Evolutionary conservation across 352 stramenopile species (phyloP).

Genomic region (Halophytophthora polymorphica): DNA sequence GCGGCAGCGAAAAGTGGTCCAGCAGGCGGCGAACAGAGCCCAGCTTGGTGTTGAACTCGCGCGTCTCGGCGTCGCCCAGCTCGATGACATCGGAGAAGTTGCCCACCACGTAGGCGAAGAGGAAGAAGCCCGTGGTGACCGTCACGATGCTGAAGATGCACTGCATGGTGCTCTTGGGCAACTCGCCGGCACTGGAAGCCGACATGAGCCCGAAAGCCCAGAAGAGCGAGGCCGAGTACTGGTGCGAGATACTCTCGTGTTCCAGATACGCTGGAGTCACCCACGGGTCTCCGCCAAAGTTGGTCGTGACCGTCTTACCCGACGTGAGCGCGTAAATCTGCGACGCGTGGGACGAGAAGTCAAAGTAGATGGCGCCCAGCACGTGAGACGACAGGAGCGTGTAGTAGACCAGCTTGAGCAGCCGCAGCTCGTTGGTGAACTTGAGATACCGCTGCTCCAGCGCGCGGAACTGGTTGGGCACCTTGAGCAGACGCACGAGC

Average conservation of each 20-base stretch:
- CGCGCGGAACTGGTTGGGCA: slow-evolving; percentile 22
- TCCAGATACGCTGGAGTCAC: slow-evolving; percentile 26
- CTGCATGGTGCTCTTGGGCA: slow-evolving; percentile 37
- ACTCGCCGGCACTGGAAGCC: slow-evolving; percentile 35
- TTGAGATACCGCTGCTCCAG: slow-evolving; percentile 43
- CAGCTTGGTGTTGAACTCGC: slow-evolving; percentile 48
- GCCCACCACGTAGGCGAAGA: slow-evolving; percentile 60
- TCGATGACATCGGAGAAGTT: slow-evolving; percentile 56
- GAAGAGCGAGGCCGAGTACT: slow-evolving; percentile 48
- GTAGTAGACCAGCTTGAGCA: slow-evolving; percentile 56
- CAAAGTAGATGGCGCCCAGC: slow-evolving; percentile 54
- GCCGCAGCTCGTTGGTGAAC: slow-evolving; percentile 35
- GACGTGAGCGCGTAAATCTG: slow-evolving; percentile 1
- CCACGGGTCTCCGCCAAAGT: slow-evolving; percentile 46
- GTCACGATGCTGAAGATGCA: slow-evolving; percentile 46
- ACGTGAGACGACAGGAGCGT: slow-evolving; percentile 42
- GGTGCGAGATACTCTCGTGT: slow-evolving; percentile 12
- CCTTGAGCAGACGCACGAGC: slow-evolving; percentile 36
- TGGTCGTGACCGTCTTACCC: background rate
- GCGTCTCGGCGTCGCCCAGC: slow-evolving; percentile 38
- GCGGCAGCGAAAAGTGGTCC: slow-evolving; percentile 39
- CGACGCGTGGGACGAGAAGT: slow-evolving; percentile 35
- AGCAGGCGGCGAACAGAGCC: slow-evolving; percentile 41
- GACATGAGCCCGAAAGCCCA: slow-evolving; percentile 68
- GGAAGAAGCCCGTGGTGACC: slow-evolving; percentile 40